These are phyloP conservation scores for Chalciporus pseudorubinellus DNA, from an alignment of 768 basidiomycete genomes.

Conservation along the genomic window DNA sequence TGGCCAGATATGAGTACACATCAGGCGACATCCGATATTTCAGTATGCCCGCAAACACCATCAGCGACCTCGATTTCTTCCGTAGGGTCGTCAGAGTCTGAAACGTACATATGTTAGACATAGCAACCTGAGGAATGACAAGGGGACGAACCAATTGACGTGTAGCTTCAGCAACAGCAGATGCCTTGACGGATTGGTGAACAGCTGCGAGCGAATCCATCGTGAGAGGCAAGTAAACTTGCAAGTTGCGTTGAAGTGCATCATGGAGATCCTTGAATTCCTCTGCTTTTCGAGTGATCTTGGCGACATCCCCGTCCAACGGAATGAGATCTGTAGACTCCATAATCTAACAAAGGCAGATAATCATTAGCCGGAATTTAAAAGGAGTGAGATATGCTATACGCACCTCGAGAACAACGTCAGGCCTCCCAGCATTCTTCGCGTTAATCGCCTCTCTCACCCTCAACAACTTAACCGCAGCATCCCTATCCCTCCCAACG, in stretches of 20 bases:
- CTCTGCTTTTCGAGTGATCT: slow-evolving; percentile 82
- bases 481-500: slow-evolving; percentile 70
- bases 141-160: slow-evolving; percentile 64
- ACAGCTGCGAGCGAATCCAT: slow-evolving; percentile 90
- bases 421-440: slow-evolving; percentile 67
- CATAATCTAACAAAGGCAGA: slow-evolving; percentile 55
- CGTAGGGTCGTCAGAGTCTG: slow-evolving; percentile 63
- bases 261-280: slow-evolving; percentile 88
- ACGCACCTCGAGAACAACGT: slow-evolving; percentile 80
- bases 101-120: slow-evolving; percentile 23
- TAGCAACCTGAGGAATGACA: slow-evolving; percentile 15
- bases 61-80: slow-evolving; percentile 80
- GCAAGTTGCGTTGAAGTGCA: slow-evolving; percentile 84
- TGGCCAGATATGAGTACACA: slow-evolving; percentile 83
- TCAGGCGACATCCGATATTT: slow-evolving; percentile 90
- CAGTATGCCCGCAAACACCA: slow-evolving; percentile 85
- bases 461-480: slow-evolving; percentile 69
- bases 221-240: slow-evolving; percentile 80
- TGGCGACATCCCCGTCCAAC: slow-evolving; percentile 77
- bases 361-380: not conserved
- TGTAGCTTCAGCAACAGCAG: slow-evolving; percentile 68
- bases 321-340: slow-evolving; percentile 87
- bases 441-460: slow-evolving; percentile 80
- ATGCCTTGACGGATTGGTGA: slow-evolving; percentile 73
- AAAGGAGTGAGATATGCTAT: not conserved